Base-by-base conservation (phyloP, 352 stramenopile species). In the Phytophthora citricola region DNA sequence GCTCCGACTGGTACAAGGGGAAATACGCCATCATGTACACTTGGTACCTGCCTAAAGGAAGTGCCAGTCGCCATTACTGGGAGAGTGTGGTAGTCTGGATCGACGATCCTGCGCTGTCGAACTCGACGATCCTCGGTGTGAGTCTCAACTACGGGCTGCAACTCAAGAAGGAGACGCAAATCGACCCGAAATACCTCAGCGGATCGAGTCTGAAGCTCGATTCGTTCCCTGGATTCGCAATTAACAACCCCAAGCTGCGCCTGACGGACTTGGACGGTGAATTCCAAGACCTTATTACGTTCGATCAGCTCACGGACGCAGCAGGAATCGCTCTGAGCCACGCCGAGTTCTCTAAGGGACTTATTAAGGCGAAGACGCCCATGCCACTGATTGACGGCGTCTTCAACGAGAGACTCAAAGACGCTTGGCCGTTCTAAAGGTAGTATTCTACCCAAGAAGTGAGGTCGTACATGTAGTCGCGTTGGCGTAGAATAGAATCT, bases 1-100 rank as follows among this genome's bases (percentile, higher is more conserved):
- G 46, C 1, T 52, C 46, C 2, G 27, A 12, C 8, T 52, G 24
- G 24, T 52, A 40, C 46, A 39, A 39, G 46, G n/a, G 36, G 20
- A 52, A 39, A 9, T 52, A 31, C 26, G 46, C 46, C 15, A 52
- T 52, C 27, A 52, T 52, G 46, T 52, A 52, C 27, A n/a, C 46
- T 17, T 52, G 46, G 46, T 52, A 52, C 8, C 29, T 52, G 4
- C 46, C 46, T 7, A 52, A 52, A 8, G 46, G 8, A 12, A 39
- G 12, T 4, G 12, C 14, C 11, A 36, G 31, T 43, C 46, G 46
- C 6, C 26, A 52, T 17, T 38, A n/a, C n/a, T 52, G 46, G 46
- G 29, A 40, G 46, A 27, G 11, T 12, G 26, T 39, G 11, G 27
- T 52, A 12, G 46, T 52, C 6, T 52, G 46, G 46, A 12, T 52